Percentiles rank a stretch among this genome's conserved stretches.
Evolutionary conservation across 257 asterid genomes (phyloP).

Genomic region (Agastache rugosa): DNA sequence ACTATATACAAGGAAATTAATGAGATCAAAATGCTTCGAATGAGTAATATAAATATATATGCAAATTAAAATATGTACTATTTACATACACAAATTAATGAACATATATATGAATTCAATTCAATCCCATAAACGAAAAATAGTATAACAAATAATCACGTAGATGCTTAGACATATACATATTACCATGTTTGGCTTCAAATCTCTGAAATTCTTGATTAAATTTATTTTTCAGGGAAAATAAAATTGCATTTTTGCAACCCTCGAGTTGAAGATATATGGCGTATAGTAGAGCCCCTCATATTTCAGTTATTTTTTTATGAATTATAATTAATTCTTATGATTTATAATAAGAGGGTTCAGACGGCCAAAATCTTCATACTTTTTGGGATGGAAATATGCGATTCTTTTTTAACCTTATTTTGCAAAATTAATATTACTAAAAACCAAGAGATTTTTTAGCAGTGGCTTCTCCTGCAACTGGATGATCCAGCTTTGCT

Average conservation of each 20-base stretch:
- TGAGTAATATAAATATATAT: neutral
- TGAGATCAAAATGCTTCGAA: neutral
- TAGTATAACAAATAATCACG: conserved; percentile 26
- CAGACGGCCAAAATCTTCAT: conserved; percentile 31
- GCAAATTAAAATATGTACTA: neutral
- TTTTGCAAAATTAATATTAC: conserved; percentile 30
- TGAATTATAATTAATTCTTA: conserved; percentile 9
- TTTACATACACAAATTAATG: conserved; percentile 14
- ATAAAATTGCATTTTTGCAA: conserved; percentile 34
- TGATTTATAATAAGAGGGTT: conserved; percentile 34
- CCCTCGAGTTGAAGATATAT: conserved; percentile 40
- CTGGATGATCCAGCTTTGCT: conserved; percentile 74
- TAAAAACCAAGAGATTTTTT: conserved; percentile 59
- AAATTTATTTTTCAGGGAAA: conserved; percentile 22
- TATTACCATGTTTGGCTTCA: conserved; percentile 13
- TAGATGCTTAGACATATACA: conserved; percentile 23
- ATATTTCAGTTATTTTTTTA: neutral
- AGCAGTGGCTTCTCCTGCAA: conserved; percentile 60
- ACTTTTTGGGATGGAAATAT: conserved; percentile 39
- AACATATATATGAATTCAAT: conserved; percentile 21
- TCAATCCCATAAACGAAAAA: conserved; percentile 26
- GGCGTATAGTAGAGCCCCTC: conserved; percentile 36
- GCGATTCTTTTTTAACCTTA: conserved; percentile 31
- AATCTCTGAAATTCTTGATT: conserved; percentile 20
- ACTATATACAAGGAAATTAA: neutral